Evolutionary conservation across 1,284 basidiomycete genomes (phyloP).

Genomic region (Prillingera fragicola): DNA sequence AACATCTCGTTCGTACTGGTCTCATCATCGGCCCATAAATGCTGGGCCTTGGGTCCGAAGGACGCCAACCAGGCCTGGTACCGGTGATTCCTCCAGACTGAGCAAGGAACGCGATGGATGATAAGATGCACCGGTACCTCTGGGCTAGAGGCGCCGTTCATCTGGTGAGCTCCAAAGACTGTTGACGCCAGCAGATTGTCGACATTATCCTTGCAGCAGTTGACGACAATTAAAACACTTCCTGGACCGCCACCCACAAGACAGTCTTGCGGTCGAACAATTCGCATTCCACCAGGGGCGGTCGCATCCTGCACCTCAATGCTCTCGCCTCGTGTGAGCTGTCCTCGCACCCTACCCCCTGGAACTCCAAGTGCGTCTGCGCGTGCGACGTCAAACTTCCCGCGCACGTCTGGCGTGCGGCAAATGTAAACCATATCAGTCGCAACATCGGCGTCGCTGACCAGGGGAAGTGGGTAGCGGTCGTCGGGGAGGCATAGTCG

Average conservation of each 20-base stretch:
- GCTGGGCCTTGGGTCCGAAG: slow-evolving; percentile 61
- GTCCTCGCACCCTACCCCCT: slow-evolving; percentile 53
- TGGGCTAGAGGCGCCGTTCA: slow-evolving; percentile 12
- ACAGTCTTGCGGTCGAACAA: slow-evolving; percentile 47
- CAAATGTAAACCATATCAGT: slow-evolving; percentile 59
- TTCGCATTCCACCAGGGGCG: slow-evolving; percentile 55
- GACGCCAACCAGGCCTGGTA: slow-evolving; percentile 68
- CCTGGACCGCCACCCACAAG: slow-evolving; percentile 42
- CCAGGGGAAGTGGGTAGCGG: slow-evolving; percentile 25
- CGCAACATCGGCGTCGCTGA: slow-evolving; percentile 21
- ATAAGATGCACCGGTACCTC: slow-evolving; percentile 53
- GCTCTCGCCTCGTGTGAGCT: slow-evolving; percentile 48
- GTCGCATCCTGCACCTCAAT: slow-evolving; percentile 46
- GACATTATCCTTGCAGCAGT: slow-evolving; percentile 32
- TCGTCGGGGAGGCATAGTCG: slow-evolving; percentile 13
- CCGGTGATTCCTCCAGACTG: slow-evolving; percentile 61
- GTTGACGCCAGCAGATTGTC: slow-evolving; percentile 50
- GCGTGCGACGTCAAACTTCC: slow-evolving; percentile 73
- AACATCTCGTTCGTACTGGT: slow-evolving; percentile 63
- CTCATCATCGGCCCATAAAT: slow-evolving; percentile 62
- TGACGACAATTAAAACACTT: slow-evolving; percentile 34
- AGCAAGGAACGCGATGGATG: slow-evolving; percentile 62
- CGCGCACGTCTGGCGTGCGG: slow-evolving; percentile 69
- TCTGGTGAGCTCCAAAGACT: slow-evolving; percentile 52
- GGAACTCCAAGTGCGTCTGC: slow-evolving; percentile 65